These are phyloP conservation scores for Cordyceps militaris DNA, from an alignment of 2,329 filamentous ascomycete genomes.

Conservation along the genomic window DNA sequence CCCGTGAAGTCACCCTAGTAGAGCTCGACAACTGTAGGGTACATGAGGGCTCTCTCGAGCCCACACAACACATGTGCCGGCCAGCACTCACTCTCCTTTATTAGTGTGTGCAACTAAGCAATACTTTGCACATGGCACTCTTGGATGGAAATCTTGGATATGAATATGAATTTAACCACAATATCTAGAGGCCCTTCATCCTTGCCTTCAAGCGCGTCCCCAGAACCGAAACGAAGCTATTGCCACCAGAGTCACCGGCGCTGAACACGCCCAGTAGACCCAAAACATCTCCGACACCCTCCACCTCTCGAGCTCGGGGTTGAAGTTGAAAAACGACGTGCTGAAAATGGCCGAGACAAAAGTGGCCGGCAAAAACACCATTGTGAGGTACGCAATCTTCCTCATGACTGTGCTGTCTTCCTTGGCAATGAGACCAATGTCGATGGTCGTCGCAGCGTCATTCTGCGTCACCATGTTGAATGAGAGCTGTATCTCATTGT, in stretches of 20 bases:
- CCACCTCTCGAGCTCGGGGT: constrained; percentile 18
- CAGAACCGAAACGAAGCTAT: neutral
- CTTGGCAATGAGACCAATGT: constrained; percentile 34
- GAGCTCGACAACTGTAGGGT: too few species aligned
- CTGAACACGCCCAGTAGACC: constrained; percentile 19
- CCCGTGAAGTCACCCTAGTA: too few species aligned
- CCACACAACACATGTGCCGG: too few species aligned
- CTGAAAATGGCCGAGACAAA: constrained; percentile 43
- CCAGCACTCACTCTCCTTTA: too few species aligned
- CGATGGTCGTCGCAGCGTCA: constrained; percentile 31
- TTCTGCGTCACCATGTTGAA: constrained; percentile 39
- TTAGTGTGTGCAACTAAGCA: too few species aligned
- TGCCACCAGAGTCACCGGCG: neutral
- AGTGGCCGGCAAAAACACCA: constrained; percentile 43
- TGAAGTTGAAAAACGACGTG: constrained; percentile 35
- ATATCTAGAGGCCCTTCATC: too few species aligned
- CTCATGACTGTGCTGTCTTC: constrained; percentile 45
- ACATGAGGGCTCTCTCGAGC: too few species aligned
- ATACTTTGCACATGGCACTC: too few species aligned
- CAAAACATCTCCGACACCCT: constrained; percentile 26
- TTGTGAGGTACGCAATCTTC: constrained; percentile 40
- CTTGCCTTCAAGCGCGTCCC: too few species aligned
- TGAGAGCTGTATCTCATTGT: constrained; percentile 48
- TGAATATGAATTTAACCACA: too few species aligned
- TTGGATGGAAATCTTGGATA: too few species aligned